These are phyloP conservation scores for Sphagnum tenellum DNA, from an alignment of 225 moss, liverwort and hornwort species.

Conservation along the genomic window DNA sequence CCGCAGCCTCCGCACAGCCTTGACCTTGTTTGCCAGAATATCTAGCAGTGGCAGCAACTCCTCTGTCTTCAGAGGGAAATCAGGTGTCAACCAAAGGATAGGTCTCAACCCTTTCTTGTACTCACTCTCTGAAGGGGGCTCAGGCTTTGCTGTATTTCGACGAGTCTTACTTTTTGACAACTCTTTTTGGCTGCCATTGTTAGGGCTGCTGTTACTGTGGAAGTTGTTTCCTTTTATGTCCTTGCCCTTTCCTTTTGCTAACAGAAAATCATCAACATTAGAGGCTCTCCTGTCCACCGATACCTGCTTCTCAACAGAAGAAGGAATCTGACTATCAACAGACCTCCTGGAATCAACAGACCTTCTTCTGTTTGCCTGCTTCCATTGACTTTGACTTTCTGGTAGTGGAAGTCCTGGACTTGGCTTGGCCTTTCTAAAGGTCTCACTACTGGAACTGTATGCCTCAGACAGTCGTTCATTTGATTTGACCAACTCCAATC, in stretches of 20 bases:
- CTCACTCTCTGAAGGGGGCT: conserved; percentile 76
- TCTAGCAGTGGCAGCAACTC: conserved; percentile 90
- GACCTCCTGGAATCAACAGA: conserved; percentile 79
- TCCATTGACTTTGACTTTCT: conserved; percentile 22
- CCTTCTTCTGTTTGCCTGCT: conserved; percentile 40
- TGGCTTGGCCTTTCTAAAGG: conserved; percentile 25
- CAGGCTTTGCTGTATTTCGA: conserved; percentile 39
- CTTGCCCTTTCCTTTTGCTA: conserved; percentile 70
- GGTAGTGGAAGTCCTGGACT: conserved; percentile 13
- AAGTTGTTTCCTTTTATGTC: conserved; percentile 22
- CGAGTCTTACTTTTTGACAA: conserved; percentile 44
- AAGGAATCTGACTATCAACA: conserved; percentile 52
- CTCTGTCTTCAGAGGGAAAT: conserved; percentile 86
- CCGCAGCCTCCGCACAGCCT: conserved; percentile 82
- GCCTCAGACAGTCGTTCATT: conserved; percentile 41
- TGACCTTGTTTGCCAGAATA: conserved; percentile 96
- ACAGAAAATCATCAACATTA: conserved; percentile 60
- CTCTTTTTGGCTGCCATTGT: conserved; percentile 18
- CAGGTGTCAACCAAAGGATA: conserved; percentile 90
- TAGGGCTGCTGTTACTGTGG: background rate
- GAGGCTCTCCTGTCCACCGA: conserved; percentile 70
- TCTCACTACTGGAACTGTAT: conserved; percentile 54
- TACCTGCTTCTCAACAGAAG: conserved; percentile 43
- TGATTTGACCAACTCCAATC: conserved; percentile 10
- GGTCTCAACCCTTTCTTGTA: conserved; percentile 96